These are phyloP conservation scores for Citrullus amarus DNA, from an alignment of 306 rosid species.

Conservation along the genomic window DNA sequence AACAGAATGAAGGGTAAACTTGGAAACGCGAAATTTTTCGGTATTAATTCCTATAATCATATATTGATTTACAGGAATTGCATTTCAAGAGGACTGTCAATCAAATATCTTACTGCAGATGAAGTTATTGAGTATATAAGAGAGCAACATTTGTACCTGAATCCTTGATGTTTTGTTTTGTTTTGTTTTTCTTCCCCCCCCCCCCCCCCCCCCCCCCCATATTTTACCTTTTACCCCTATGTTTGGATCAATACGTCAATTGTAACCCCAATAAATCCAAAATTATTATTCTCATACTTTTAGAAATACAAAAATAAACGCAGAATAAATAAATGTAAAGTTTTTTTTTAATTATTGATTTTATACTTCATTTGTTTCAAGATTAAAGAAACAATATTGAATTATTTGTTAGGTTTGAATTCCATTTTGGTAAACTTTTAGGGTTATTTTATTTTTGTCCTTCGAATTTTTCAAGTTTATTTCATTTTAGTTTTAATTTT, in stretches of 20 bases:
- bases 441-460: too few relatives aligned
- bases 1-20: background rate
- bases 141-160: slow-evolving; percentile 34
- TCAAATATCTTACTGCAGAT: slow-evolving; percentile 66
- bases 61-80: slow-evolving; percentile 52
- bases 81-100: slow-evolving; percentile 71
- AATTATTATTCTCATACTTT: background rate
- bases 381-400: too few relatives aligned
- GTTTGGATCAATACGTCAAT: background rate
- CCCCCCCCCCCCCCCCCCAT: too few relatives aligned
- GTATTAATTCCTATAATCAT: background rate
- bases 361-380: too few relatives aligned
- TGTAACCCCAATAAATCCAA: background rate
- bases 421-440: background rate
- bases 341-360: too few relatives aligned
- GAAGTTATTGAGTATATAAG: slow-evolving; percentile 61
- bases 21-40: background rate
- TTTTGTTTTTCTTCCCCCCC: background rate
- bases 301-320: too few relatives aligned
- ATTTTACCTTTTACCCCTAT: too few relatives aligned
- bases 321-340: too few relatives aligned
- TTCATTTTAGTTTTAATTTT: too few relatives aligned
- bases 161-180: slow-evolving; percentile 2
- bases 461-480: too few relatives aligned
- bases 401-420: too few relatives aligned